phyloP scores from a whole-genome alignment of 2,329 filamentous ascomycete genomes.

The Clarireedia hainanense region DNA sequence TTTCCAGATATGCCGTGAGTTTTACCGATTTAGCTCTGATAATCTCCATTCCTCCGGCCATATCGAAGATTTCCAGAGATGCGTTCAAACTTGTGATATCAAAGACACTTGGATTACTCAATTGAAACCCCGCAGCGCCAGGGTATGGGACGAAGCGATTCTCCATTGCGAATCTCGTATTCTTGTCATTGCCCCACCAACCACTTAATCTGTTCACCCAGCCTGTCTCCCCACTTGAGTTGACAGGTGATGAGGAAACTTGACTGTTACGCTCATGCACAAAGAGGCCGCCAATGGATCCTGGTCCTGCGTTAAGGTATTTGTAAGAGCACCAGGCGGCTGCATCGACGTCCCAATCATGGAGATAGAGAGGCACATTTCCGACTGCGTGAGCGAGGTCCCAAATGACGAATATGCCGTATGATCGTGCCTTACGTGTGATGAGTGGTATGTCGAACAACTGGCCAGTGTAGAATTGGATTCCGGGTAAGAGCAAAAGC shows the following conservation, averaged over 20 bases:
- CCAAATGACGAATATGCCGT: slow-evolving; percentile 66
- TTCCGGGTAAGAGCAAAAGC: slow-evolving; percentile 65
- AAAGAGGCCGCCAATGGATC: slow-evolving; percentile 65
- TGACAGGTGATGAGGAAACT: slow-evolving; percentile 10
- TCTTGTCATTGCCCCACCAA: slow-evolving; percentile 74
- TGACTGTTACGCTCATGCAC: slow-evolving; percentile 49
- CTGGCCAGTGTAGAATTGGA: slow-evolving; percentile 77
- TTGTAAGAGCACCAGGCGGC: slow-evolving; percentile 81
- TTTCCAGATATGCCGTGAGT: slow-evolving; percentile 62
- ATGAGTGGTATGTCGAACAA: slow-evolving; percentile 67
- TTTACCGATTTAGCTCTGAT: slow-evolving; percentile 58
- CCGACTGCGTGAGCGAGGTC: slow-evolving; percentile 74
- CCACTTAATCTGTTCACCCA: slow-evolving; percentile 56
- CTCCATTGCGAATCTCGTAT: slow-evolving; percentile 66
- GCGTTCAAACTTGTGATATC: slow-evolving; percentile 64
- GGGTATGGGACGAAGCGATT: slow-evolving; percentile 63
- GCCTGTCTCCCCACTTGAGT: slow-evolving; percentile 24
- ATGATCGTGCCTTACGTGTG: slow-evolving; percentile 59
- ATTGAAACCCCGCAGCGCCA: slow-evolving; percentile 68
- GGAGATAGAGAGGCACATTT: slow-evolving; percentile 63
- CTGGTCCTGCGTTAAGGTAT: slow-evolving; percentile 71
- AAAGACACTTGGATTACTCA: slow-evolving; percentile 69
- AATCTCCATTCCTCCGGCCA: slow-evolving; percentile 51
- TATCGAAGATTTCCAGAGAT: slow-evolving; percentile 62
- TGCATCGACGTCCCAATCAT: slow-evolving; percentile 72